Conservation (phyloP, 129 eudicot species). For the Pulicaria dysenterica region DNA sequence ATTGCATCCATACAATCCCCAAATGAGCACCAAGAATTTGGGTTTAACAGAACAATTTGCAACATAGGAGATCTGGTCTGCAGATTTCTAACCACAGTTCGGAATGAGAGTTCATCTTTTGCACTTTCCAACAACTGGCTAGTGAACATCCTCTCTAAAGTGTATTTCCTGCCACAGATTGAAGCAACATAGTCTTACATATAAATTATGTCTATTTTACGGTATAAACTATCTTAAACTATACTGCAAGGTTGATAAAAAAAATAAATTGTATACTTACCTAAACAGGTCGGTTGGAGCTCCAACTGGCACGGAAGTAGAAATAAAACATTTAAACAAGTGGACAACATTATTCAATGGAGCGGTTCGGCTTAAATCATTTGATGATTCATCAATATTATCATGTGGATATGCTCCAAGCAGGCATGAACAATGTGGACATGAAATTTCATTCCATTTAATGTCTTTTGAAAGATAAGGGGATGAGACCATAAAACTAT, state of each 20-base stretch:
- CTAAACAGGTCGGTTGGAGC: conserved; percentile 56
- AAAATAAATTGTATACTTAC: conserved; percentile 34
- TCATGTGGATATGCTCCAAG: conserved; percentile 82
- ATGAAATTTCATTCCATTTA: conserved; percentile 60
- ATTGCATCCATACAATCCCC: conserved; percentile 54
- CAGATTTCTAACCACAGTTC: conserved; percentile 75
- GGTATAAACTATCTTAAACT: background rate
- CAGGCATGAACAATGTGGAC: conserved; percentile 78
- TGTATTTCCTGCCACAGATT: conserved; percentile 58
- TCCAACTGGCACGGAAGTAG: conserved; percentile 58
- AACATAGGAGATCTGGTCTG: conserved; percentile 55
- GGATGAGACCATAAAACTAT: conserved; percentile 65
- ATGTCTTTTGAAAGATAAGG: conserved; percentile 78
- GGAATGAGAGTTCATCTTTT: conserved; percentile 86
- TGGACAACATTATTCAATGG: conserved; percentile 74
- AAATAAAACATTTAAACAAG: conserved; percentile 72
- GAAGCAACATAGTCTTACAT: conserved; percentile 5
- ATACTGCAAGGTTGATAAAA: background rate
- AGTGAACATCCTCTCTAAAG: conserved; percentile 83
- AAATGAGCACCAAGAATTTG: conserved; percentile 79
- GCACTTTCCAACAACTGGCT: conserved; percentile 82
- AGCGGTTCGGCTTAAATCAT: conserved; percentile 8
- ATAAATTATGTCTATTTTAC: background rate
- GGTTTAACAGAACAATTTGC: conserved; percentile 81
- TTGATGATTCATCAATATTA: conserved; percentile 30